Evolutionary conservation across 2,329 filamentous ascomycete species (phyloP), one percentile per base, ranked within the genome.

Genomic region (Fusarium albosuccineum): DNA sequence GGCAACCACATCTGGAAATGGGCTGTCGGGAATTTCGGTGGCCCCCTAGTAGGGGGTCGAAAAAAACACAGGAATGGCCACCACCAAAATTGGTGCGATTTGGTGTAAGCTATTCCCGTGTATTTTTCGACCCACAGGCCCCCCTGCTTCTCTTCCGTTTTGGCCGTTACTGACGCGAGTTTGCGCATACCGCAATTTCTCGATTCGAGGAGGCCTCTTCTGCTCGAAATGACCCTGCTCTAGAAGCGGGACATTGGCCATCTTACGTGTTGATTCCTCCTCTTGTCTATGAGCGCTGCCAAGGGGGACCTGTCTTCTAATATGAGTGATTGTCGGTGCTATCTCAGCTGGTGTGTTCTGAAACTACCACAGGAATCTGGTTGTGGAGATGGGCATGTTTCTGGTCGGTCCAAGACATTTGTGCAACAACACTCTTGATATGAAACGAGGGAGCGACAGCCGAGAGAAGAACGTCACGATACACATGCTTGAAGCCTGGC

Each of bases 341-440:
- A 48, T 34, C 45, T 48, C 34, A 17, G 45, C 5, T 49, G 17
- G 22, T 17, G 13, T 22, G 33, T 34, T 51, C 39, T 26, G 26
- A 26, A 33, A 36, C 30, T 34, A 29, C 27, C 16, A 17, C 14
- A 36, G 37, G 29, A 45, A 50, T 61, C 55, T 61, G 33, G 41
- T 22, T 56, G 57, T 68, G 65, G 64, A 39, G 60, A 62, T 39
- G 54, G 49, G 54, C 30, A 46, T 62, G 48, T 52, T 57, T 48
- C 22, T 59, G 46, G 57, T 51, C 51, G 9, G n/a, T 49, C n/a
- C 48, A 68, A 66, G 56, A 68, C 65, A 62, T 56, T 51, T 14
- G 41, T 59, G 42, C 33, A 27, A 39, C 39, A 57, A 57, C 27
- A 22, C 26, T 45, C 40, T 29, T 34, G 16, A 56, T 45, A 42